Percentiles rank a stretch among this genome's conserved stretches.
Conservation (phyloP, 139 green algal genomes). For the Chlamydomonas sphaeroides region DNA sequence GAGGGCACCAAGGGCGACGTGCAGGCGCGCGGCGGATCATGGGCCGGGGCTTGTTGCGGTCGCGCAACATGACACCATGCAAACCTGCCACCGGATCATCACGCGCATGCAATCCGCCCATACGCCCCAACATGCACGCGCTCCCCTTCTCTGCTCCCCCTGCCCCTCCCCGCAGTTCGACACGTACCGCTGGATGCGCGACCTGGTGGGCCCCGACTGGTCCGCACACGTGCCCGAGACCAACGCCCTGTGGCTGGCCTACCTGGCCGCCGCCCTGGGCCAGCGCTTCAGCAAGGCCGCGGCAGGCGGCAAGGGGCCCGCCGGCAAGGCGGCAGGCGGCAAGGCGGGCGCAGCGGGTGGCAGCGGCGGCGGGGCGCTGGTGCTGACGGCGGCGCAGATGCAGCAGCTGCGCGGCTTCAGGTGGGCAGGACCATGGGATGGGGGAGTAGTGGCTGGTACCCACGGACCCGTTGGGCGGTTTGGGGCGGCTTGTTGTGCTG, state of each 20-base stretch:
- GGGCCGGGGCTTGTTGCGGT: too few species aligned
- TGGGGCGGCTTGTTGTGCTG: background rate
- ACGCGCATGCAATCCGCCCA: too few species aligned
- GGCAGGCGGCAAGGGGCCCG: too few species aligned
- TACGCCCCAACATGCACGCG: too few species aligned
- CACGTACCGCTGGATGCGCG: constrained; percentile 61
- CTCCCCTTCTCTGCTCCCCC: background rate
- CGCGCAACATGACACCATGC: too few species aligned
- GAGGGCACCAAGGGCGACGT: constrained; percentile 80
- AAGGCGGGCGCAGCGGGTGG: background rate
- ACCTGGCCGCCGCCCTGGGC: constrained; percentile 89
- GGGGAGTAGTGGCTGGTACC: background rate
- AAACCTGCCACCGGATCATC: too few species aligned
- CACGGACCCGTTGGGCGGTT: too few species aligned
- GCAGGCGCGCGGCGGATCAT: too few species aligned
- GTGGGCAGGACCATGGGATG: background rate
- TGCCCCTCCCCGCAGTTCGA: constrained; percentile 43
- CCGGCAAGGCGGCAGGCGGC: constrained; percentile 39
- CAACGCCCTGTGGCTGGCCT: constrained; percentile 95
- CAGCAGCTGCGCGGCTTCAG: constrained; percentile 54
- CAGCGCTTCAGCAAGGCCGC: constrained; percentile 56
- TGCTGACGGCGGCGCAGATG: constrained; percentile 35
- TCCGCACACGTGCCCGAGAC: constrained; percentile 69
- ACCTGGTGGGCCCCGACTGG: constrained; percentile 78
- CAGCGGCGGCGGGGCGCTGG: background rate